phyloP scores from a whole-genome alignment of 257 asterid genomes.

The Solanum appendiculatum region DNA sequence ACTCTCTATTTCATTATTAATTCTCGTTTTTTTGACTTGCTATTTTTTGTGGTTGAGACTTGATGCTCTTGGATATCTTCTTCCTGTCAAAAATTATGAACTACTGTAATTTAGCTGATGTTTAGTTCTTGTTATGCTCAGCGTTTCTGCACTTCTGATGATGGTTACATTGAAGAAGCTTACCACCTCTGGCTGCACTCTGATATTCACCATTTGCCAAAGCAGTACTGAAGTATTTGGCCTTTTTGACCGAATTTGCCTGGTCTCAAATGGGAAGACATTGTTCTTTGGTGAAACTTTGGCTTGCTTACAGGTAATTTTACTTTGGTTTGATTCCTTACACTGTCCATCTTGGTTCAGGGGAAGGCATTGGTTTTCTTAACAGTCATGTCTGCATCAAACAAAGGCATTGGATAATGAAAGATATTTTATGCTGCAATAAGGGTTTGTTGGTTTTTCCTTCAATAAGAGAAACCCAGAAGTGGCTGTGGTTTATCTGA shows the following conservation, averaged over 20 bases:
- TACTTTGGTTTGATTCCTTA: neutral
- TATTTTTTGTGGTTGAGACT: neutral
- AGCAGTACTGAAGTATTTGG: conserved; percentile 99
- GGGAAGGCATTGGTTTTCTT: neutral
- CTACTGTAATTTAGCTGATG: conserved; percentile 2
- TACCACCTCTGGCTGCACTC: conserved; percentile 84
- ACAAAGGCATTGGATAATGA: neutral
- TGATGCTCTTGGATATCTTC: neutral
- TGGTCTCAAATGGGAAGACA: conserved; percentile 95
- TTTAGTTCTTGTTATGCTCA: conserved; percentile 14
- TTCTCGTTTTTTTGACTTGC: neutral
- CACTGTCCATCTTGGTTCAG: neutral
- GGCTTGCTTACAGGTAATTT: conserved; percentile 91
- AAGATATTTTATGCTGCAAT: neutral
- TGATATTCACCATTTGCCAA: conserved; percentile 85
- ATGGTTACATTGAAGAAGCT: conserved; percentile 98
- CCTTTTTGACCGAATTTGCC: conserved; percentile 94
- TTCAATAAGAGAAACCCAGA: neutral
- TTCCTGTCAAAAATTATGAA: neutral
- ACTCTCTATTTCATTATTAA: neutral
- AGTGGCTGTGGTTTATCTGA: neutral
- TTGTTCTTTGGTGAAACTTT: conserved; percentile 97
- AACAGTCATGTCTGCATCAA: neutral
- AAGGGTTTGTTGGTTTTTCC: neutral
- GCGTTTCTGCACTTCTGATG: conserved; percentile 96